Evolutionary conservation across 169 alveolate genomes (phyloP).

Genomic region (Perkinsus olseni): DNA sequence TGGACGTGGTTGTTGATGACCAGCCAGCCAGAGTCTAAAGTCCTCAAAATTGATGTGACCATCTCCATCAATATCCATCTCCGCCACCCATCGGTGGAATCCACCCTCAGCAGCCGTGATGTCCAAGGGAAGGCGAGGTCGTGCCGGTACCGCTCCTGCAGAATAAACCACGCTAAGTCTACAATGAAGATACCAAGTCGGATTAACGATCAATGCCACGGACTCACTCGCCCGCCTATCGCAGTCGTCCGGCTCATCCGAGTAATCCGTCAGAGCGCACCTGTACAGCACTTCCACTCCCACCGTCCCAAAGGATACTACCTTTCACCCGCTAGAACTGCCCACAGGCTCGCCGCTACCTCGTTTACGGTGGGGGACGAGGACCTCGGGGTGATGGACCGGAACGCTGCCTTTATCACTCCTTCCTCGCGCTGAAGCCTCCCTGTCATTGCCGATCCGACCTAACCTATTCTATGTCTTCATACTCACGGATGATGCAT

Average conservation of each 20-base stretch:
- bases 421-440: not conserved
- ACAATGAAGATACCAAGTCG: not conserved
- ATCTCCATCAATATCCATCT: not conserved
- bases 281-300: not conserved
- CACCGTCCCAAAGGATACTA: not conserved
- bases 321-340: not conserved
- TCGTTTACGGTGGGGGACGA: not conserved
- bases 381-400: not conserved
- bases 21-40: not conserved
- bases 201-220: too few species aligned
- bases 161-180: too few species aligned
- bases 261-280: not conserved
- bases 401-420: not conserved
- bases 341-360: not conserved
- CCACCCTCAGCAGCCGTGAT: not conserved
- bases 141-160: not conserved
- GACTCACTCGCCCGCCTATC: not conserved
- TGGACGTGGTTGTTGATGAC: not conserved
- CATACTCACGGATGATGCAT: constrained; percentile 12
- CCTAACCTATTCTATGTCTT: not conserved
- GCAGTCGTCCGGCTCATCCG: not conserved
- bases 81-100: not conserved
- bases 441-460: not conserved
- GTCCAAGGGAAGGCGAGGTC: not conserved
- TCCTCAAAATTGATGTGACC: not conserved